Evolutionary conservation across 148 eudicot species (phyloP).

Genomic region (Bassia scoparia): DNA sequence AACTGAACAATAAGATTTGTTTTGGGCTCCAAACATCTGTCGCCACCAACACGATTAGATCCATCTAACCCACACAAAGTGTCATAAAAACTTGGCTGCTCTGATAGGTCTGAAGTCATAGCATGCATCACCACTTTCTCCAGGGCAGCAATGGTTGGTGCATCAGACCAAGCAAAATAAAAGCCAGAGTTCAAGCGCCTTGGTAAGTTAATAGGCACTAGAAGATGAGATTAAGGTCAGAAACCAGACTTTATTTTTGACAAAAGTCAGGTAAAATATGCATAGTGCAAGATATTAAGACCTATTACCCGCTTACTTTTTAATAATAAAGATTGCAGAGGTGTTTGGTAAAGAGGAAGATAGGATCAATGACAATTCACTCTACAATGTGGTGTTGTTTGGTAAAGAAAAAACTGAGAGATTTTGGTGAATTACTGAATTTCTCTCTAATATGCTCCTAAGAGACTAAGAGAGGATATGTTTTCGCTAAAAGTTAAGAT

Average conservation of each 20-base stretch:
- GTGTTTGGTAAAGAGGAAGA: background rate
- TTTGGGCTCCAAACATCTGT: slow-evolving; percentile 69
- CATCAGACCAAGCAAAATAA: slow-evolving; percentile 78
- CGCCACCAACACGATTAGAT: slow-evolving; percentile 52
- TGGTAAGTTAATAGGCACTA: slow-evolving; percentile 89
- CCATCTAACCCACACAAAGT: slow-evolving; percentile 83
- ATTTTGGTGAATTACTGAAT: background rate
- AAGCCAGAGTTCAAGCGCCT: slow-evolving; percentile 93
- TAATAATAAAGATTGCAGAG: background rate
- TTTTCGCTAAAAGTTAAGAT: background rate
- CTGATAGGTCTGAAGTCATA: slow-evolving; percentile 67
- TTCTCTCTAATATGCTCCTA: background rate
- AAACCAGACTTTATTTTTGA: background rate
- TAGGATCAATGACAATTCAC: background rate
- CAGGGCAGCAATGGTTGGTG: slow-evolving; percentile 61
- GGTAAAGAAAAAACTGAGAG: background rate
- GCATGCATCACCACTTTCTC: slow-evolving; percentile 91
- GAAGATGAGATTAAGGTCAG: slow-evolving; percentile 21
- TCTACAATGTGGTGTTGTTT: background rate
- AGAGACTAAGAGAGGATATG: background rate
- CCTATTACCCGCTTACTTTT: background rate
- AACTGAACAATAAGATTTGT: slow-evolving; percentile 68
- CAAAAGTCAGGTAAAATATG: background rate
- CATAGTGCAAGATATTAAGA: background rate
- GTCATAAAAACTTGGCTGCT: slow-evolving; percentile 91